Conservation (phyloP, 2,329 filamentous ascomycete genomes). For the Colletotrichum neosansevieriae region DNA sequence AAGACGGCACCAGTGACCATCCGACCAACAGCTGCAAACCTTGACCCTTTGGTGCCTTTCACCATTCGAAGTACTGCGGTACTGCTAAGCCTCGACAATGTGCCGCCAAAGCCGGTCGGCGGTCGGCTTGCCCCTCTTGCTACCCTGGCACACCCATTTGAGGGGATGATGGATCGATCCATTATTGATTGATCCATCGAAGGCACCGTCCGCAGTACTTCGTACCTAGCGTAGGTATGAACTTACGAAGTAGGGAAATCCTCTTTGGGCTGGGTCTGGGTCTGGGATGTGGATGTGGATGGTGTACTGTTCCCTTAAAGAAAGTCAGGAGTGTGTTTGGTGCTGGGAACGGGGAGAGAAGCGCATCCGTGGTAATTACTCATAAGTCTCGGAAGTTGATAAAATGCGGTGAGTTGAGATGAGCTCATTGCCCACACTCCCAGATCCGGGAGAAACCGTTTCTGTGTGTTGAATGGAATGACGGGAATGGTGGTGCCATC, state of each 20-base stretch:
- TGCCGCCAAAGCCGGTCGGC: slow-evolving; percentile 32
- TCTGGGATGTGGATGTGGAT: not conserved
- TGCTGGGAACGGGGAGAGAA: not conserved
- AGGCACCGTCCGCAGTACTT: too few relatives aligned
- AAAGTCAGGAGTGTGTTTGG: not conserved
- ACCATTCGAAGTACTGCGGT: not conserved
- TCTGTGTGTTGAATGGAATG: not conserved
- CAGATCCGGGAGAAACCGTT: not conserved
- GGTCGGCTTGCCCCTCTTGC: slow-evolving; percentile 1
- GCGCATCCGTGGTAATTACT: not conserved
- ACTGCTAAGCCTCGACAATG: not conserved
- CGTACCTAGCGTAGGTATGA: too few relatives aligned
- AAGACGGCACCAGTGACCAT: slow-evolving; percentile 17
- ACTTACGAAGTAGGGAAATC: too few relatives aligned
- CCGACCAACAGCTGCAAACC: slow-evolving; percentile 9
- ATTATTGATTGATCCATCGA: not conserved
- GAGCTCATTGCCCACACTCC: slow-evolving; percentile 9
- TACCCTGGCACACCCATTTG: slow-evolving; percentile 4
- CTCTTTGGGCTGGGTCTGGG: too few relatives aligned
- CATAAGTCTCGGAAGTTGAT: not conserved
- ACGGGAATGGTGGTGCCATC: not conserved
- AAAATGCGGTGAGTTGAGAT: not conserved
- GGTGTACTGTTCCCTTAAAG: not conserved
- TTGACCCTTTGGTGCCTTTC: too few relatives aligned
- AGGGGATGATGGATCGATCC: not conserved